These are phyloP conservation scores for Gorgonomyces haynaldii DNA, from an alignment of 192 early-diverging fungal genomes.

Conservation along the genomic window DNA sequence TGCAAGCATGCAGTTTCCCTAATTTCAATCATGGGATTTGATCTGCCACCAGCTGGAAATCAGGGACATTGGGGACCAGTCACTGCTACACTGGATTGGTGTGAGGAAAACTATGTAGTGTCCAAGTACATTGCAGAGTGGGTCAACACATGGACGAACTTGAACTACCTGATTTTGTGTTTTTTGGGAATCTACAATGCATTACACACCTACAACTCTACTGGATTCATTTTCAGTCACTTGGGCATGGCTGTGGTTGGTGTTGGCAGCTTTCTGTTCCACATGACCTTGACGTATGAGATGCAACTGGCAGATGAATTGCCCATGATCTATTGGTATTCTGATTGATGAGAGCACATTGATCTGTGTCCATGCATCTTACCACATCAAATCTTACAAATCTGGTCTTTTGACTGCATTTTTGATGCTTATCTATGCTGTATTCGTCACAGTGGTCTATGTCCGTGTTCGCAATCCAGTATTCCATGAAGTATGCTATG, in stretches of 20 bases:
- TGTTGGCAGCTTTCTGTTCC: conserved; percentile 63
- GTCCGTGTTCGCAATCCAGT: conserved; percentile 55
- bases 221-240: conserved; percentile 46
- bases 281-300: conserved; percentile 60
- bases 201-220: conserved; percentile 29
- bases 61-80: conserved; percentile 11
- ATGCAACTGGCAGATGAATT: conserved; percentile 72
- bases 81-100: conserved; percentile 34
- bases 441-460: conserved; percentile 44
- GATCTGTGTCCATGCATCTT: neutral
- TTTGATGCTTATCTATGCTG: conserved; percentile 10
- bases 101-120: conserved; percentile 54
- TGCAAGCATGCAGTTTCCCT: too few species aligned
- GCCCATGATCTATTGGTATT: conserved; percentile 38
- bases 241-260: conserved; percentile 52
- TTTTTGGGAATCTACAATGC: conserved; percentile 48
- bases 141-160: conserved; percentile 64
- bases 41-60: too few species aligned
- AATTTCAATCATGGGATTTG: too few species aligned
- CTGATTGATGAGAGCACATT: neutral
- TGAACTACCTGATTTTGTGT: conserved; percentile 49
- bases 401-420: conserved; percentile 6
- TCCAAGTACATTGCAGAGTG: conserved; percentile 66
- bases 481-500: conserved; percentile 45
- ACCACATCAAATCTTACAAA: conserved; percentile 5